These are phyloP conservation scores for Biscutella auriculata DNA, from an alignment of 441 rosid species.

Conservation along the genomic window DNA sequence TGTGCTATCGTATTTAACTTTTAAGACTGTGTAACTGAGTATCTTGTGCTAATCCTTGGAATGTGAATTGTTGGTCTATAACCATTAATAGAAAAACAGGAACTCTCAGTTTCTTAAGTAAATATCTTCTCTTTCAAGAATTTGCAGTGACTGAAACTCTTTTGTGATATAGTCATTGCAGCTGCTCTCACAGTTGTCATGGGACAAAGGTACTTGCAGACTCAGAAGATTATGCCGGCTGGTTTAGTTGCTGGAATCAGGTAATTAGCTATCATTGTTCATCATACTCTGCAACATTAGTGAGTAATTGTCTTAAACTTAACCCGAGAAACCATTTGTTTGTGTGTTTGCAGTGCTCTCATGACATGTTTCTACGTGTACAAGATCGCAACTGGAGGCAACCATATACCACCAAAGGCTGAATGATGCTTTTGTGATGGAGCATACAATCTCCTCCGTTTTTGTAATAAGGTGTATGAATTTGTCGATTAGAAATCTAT, in stretches of 20 bases:
- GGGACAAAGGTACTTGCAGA: conserved; percentile 77
- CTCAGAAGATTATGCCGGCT: conserved; percentile 87
- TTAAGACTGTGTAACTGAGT: background rate
- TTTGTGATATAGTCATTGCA: conserved; percentile 43
- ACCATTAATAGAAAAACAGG: background rate
- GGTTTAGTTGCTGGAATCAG: conserved; percentile 80
- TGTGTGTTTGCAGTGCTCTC: conserved; percentile 51
- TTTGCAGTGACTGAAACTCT: background rate
- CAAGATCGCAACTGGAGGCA: conserved; percentile 77
- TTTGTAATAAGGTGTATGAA: conserved; percentile 1
- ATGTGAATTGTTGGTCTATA: background rate
- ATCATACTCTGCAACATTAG: background rate
- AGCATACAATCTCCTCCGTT: background rate
- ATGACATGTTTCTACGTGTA: conserved; percentile 70
- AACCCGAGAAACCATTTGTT: background rate
- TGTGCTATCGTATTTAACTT: background rate
- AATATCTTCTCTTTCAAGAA: background rate
- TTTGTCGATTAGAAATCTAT: background rate
- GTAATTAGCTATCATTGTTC: conserved; percentile 17
- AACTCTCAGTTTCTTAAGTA: background rate
- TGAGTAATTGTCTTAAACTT: background rate
- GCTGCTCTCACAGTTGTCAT: conserved; percentile 50
- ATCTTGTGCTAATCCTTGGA: too few relatives aligned
- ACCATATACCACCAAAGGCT: conserved; percentile 61
- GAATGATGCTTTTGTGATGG: conserved; percentile 28